Percentiles rank a stretch among this genome's conserved stretches.
Evolutionary conservation across 2,329 filamentous ascomycete genomes (phyloP).

Genomic region (Tolypocladium guangdongense): DNA sequence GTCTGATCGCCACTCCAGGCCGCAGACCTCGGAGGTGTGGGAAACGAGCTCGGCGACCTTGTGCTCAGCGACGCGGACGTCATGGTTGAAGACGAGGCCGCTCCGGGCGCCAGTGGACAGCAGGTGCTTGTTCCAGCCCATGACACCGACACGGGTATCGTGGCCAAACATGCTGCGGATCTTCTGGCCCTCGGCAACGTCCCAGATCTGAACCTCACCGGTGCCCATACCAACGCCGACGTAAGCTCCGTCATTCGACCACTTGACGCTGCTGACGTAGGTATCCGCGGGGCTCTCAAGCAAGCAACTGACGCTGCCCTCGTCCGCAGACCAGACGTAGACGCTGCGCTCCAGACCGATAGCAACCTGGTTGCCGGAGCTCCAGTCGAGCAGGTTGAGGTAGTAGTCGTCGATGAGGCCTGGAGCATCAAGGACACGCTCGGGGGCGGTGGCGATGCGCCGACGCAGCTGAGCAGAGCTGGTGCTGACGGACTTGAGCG

Average conservation of each 20-base stretch:
- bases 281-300: constrained; percentile 83
- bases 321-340: constrained; percentile 96
- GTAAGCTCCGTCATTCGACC: constrained; percentile 94
- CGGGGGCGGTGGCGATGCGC: constrained; percentile 85
- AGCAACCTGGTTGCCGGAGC: constrained; percentile 91
- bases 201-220: constrained; percentile 98
- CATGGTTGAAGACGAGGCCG: constrained; percentile 95
- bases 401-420: constrained; percentile 98
- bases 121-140: constrained; percentile 99
- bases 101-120: constrained; percentile 91
- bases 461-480: constrained; percentile 79
- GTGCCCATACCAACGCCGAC: constrained; percentile 90
- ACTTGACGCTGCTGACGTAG: constrained; percentile 96
- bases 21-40: constrained; percentile 95
- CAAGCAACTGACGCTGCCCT: constrained; percentile 78
- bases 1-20: constrained; percentile 94
- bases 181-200: constrained; percentile 88
- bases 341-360: constrained; percentile 95
- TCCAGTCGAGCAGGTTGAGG: constrained; percentile 97
- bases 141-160: constrained; percentile 90
- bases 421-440: constrained; percentile 91
- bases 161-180: constrained; percentile 98
- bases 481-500: constrained; percentile 66
- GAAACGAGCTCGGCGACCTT: constrained; percentile 95
- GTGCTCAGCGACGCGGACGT: constrained; percentile 94